Evolutionary conservation across 129 eudicot genomes (phyloP), one percentile per base, ranked within the genome.

Genomic region (Artemisia argyi): DNA sequence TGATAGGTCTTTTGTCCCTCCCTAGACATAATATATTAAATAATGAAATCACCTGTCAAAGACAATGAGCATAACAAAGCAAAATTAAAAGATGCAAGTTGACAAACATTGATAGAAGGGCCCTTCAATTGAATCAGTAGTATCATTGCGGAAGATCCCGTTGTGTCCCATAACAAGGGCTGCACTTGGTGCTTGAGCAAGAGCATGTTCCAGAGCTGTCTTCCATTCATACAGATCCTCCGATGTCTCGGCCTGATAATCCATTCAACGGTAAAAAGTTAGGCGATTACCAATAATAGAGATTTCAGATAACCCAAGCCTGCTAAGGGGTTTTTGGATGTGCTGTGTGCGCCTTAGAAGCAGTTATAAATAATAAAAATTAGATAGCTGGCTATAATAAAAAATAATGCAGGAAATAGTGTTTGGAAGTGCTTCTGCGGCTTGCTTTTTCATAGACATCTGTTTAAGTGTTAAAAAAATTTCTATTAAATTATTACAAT

Each of bases 121-220:
- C 6, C 96, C 96, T 51, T 94, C 97, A 78, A 81, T 73, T 39
- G 89, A 48, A 73, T 88, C 97, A 73, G 59, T 79, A 42, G 89
- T 66, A 70, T 94, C 97, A 81, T 77, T 94, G 44, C 93, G 89
- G 75, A 94, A 94, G 73, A 94, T 89, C 58, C 96, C 97, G 65
- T 87, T 87, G 39, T 94, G 96, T 35, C 96, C 98, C 91, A 90
- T 94, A 64, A 86, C 97, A 81, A 94, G 94, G 44, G 96, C 97
- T 67, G 99, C 99, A 79, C 88, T 90, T 32, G 97, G 86, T 42
- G 85, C 89, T 86, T 79, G 92, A 50, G 89, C 89, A 76, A 89
- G 92, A 73, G 95, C 96, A 53, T 61, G 88, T 76, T 87, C 95
- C 73, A 90, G 85, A 53, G 86, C 87, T 11, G 89, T 86, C 85